A percentile compares a stretch with the other conserved stretches of the same genome.
Evolutionary conservation across 208 protist genomes (phyloP).

Genomic region (Trypanosoma scelopori): DNA sequence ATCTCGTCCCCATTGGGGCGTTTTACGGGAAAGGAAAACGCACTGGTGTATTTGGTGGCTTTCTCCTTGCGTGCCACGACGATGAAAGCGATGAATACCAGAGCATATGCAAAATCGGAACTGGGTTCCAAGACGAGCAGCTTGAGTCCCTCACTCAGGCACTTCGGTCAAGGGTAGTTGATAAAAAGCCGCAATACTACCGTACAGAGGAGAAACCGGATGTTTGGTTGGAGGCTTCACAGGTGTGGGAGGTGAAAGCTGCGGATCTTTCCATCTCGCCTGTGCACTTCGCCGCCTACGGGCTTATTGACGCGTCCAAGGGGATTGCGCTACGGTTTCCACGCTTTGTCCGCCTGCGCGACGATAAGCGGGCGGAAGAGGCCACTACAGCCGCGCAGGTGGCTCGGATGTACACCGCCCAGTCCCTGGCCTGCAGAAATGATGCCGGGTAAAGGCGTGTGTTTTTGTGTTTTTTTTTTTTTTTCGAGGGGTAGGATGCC

Average conservation of each 20-base stretch:
- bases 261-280: constrained; percentile 99
- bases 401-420: constrained; percentile 87
- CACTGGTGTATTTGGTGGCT: constrained; percentile 97
- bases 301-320: constrained; percentile 80
- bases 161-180: constrained; percentile 62
- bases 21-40: constrained; percentile 98
- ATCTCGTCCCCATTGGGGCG: constrained; percentile 98
- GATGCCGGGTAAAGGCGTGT: constrained; percentile 3
- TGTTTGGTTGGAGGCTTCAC: constrained; percentile 95
- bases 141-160: constrained; percentile 73
- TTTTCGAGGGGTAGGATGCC: neutral
- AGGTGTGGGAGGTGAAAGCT: constrained; percentile 99
- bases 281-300: constrained; percentile 92
- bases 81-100: constrained; percentile 96
- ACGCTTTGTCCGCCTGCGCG: constrained; percentile 96
- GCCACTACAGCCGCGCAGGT: constrained; percentile 94
- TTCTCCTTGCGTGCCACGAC: constrained; percentile 98
- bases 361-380: constrained; percentile 97
- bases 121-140: constrained; percentile 96
- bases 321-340: constrained; percentile 99
- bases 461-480: constrained; percentile 11
- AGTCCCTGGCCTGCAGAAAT: constrained; percentile 57
- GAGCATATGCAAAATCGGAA: constrained; percentile 98
- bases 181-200: constrained; percentile 83
- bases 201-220: constrained; percentile 78